Percentiles rank a stretch among this genome's conserved stretches.
Conservation (phyloP, 1,284 basidiomycete species). For the Pholiota adiposa region DNA sequence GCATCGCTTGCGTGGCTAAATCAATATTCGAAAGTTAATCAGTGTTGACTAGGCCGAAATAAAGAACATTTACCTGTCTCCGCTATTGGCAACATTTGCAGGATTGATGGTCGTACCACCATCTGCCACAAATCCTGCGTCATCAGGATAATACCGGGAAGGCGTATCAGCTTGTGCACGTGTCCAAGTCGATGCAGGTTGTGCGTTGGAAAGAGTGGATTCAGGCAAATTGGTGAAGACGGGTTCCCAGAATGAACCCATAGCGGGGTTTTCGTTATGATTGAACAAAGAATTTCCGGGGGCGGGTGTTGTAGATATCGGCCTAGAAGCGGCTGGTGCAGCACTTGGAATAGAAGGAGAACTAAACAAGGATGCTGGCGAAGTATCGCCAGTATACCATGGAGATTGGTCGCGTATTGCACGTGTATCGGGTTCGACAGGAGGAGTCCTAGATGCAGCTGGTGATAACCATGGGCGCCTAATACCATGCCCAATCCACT, state of each 20-base stretch:
- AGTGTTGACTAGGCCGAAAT: too few relatives aligned
- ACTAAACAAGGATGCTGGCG: neutral
- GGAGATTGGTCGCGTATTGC: neutral
- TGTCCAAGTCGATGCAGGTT: neutral
- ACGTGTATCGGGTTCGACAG: neutral
- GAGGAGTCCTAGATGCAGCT: neutral
- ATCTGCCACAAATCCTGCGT: too few relatives aligned
- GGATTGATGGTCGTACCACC: neutral
- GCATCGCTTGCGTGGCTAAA: neutral
- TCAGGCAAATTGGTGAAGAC: neutral
- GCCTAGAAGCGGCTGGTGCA: neutral
- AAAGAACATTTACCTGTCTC: constrained; percentile 2
- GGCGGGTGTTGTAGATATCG: constrained; percentile 7
- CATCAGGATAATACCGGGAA: neutral
- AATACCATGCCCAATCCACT: neutral
- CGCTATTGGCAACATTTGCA: neutral
- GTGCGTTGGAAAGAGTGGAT: neutral
- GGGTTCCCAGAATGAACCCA: constrained; percentile 3
- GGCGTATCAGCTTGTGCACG: neutral
- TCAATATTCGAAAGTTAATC: neutral
- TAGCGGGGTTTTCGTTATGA: neutral
- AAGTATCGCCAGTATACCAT: neutral
- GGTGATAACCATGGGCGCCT: neutral
- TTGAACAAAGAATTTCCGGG: neutral
- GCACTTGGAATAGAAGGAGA: neutral